Base-by-base conservation (phyloP, 1,284 basidiomycete genomes). In the Leccinum griseonigrum region DNA sequence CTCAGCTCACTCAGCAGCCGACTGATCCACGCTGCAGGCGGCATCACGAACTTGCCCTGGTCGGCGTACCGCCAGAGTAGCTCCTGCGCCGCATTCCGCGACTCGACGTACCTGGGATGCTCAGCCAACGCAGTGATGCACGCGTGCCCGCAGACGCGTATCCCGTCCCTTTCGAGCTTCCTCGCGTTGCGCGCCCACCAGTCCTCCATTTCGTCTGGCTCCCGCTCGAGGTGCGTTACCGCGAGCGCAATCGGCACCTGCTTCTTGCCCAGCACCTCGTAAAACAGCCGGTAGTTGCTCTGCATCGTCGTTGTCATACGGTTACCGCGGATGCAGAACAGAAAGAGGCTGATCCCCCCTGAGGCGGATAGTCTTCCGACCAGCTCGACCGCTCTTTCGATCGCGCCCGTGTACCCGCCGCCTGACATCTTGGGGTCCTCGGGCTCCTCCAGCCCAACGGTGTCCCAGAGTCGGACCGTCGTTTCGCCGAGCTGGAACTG, bases 361-460 rank as follows among this genome's bases (percentile, higher is more conserved):
- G 61, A 61, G 10, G 43, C 53, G 1, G 68, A 62, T 43, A 80
- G 56, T 3, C 62, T 65, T 10, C 56, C 63, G 22, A 80, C 64
- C 29, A 80, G 66, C 16, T 67, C 58, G 26, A 69, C 72, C 31
- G 78, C 72, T 43, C 70, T 66, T 16, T 71, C 67, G 43, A 80
- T 71, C 4, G 75, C 73, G 1, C 73, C 59, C 62, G 65, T 36
- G 65, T 71, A 61, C 64, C 70, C 54, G 48, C 67, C 50, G 56
- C 65, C 13, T 13, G 11, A 11, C 18, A 22, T 46, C 10, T 18
- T 46, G 6, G 65, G 18, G 61, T 62, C 22, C 18, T 69, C 67
- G 4, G 74, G 72, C 51, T 80, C 78, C 43, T 77, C 66, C 6
- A 80, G 64, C 14, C 78, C 79, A 34, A 66, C 61, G 4, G 72